Evolutionary conservation across 2,329 filamentous ascomycete species (phyloP), one percentile per base, ranked within the genome.

Genomic region (Fusarium graminum): DNA sequence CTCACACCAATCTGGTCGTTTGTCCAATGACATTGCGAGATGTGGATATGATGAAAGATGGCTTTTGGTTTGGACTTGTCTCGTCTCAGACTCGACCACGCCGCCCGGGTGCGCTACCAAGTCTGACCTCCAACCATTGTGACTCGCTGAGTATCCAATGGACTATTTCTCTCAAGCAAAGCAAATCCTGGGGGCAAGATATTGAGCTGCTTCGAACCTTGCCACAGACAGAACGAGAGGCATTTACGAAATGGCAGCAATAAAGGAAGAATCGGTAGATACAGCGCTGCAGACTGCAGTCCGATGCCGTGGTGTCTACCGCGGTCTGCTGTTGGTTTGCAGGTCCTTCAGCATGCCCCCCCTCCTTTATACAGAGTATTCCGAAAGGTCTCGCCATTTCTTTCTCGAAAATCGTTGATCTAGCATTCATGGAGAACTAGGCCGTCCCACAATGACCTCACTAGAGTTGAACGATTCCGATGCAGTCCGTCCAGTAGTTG

Each of bases 341-440:
- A 34, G 41, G 19, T 46, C 45, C 47, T 59, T 41, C 50, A 49
- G 42, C 32, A 52, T 39, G 41, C 38, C 34, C 46, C 36, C 49
- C 44, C 52, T 70, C 58, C 34, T 53, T 54, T 12, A 44, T 47
- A 43, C 22, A 55, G 44, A 52, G 55, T 46, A 49, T 57, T 53
- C 45, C 40, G 52, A 66, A 45, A 64, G 57, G 61, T 69, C 69
- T 72, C 70, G 63, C 70, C 68, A 72, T 72, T 25, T 59, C 26
- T 64, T 49, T 44, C 65, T 63, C 22, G 55, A 36, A 46, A 56
- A 65, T 59, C 69, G 67, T 63, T 62, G 66, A 69, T 68, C 52
- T 43, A 64, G 50, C 36, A 44, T 44, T 40, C 51, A 66, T 61
- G 53, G 58, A 44, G 46, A 59, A 63, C 46, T 58, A 46, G 54